These are phyloP conservation scores for Tieghemostelium lacteum DNA, from an alignment of 78 protist species.

Conservation along the genomic window DNA sequence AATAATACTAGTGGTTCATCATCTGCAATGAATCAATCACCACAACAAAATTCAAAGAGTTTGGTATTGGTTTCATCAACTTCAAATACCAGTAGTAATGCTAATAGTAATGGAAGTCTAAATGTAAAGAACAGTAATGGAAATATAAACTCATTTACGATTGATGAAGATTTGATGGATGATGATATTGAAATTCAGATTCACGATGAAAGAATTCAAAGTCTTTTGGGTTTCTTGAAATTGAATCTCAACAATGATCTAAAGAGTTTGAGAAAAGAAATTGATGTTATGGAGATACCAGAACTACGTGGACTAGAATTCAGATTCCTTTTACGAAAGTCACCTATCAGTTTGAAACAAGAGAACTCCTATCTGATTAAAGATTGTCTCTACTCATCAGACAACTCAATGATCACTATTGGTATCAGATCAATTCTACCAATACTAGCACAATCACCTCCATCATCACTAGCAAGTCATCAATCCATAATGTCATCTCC, in stretches of 20 bases:
- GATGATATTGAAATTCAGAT: constrained; percentile 27
- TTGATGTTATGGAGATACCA: constrained; percentile 61
- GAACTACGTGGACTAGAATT: constrained; percentile 37
- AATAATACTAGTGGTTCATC: not conserved
- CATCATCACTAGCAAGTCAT: not conserved
- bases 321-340: constrained; percentile 30
- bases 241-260: constrained; percentile 21
- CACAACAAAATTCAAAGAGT: not conserved
- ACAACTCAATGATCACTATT: not conserved
- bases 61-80: too few relatives aligned
- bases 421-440: constrained; percentile 51
- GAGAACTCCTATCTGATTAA: not conserved
- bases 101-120: not conserved
- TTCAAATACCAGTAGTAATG: not conserved
- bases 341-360: constrained; percentile 57
- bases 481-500: not conserved
- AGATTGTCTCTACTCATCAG: constrained; percentile 19
- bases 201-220: constrained; percentile 59
- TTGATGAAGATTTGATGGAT: constrained; percentile 45
- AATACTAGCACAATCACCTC: too few relatives aligned
- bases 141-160: not conserved
- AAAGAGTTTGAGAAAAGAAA: constrained; percentile 28
- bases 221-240: constrained; percentile 19
- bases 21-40: not conserved
- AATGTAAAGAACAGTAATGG: not conserved